Conservation (phyloP, 257 asterid genomes). For the Gynochthodes officinalis region DNA sequence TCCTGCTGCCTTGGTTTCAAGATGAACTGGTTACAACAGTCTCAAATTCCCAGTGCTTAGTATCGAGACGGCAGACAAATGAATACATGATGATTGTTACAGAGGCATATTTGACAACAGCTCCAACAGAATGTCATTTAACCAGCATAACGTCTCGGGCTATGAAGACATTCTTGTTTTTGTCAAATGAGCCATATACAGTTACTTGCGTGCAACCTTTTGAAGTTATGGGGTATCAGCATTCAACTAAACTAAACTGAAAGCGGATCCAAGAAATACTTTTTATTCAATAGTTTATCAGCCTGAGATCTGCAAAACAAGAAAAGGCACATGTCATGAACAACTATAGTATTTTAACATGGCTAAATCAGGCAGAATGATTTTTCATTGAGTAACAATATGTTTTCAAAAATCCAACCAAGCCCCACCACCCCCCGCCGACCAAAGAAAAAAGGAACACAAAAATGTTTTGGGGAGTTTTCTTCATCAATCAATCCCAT, state of each 20-base stretch:
- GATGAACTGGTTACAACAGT: background rate
- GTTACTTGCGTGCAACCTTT: background rate
- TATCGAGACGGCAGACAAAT: background rate
- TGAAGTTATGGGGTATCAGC: background rate
- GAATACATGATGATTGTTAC: background rate
- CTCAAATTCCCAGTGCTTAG: background rate
- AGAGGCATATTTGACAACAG: constrained; percentile 1
- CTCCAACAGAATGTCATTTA: background rate
- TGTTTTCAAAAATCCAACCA: background rate
- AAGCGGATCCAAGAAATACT: background rate
- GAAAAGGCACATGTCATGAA: constrained; percentile 7
- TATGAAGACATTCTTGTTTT: background rate
- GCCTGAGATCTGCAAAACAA: constrained; percentile 13
- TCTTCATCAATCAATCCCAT: background rate
- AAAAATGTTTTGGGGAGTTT: background rate
- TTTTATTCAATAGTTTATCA: background rate
- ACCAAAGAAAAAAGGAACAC: too few relatives aligned
- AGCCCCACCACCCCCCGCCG: too few relatives aligned
- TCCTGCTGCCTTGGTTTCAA: too few relatives aligned
- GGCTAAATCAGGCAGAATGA: background rate
- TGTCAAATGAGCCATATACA: background rate
- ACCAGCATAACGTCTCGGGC: background rate
- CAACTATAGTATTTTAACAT: background rate
- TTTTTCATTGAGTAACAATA: background rate
- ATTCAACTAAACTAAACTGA: background rate